These are phyloP conservation scores for Colletotrichum plurivorum DNA, from an alignment of 2,329 filamentous ascomycete genomes.

Conservation along the genomic window DNA sequence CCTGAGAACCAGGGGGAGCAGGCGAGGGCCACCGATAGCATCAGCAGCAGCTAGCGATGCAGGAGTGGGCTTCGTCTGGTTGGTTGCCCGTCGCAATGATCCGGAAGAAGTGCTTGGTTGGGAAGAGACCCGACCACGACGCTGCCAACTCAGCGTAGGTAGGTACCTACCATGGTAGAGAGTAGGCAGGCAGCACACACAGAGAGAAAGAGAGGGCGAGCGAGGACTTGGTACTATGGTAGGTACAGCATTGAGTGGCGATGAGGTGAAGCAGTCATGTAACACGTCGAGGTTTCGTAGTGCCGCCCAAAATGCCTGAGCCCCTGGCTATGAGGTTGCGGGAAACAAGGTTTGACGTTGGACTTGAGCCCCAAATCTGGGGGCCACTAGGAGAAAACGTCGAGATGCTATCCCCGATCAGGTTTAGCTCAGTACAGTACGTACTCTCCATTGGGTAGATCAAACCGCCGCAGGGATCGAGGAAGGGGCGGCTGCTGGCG, in stretches of 20 bases:
- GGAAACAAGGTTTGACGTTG: slow-evolving; percentile 37
- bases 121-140: too few relatives aligned
- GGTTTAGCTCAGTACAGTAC: slow-evolving; percentile 16
- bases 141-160: too few relatives aligned
- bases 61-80: neutral
- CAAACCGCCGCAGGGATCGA: slow-evolving; percentile 40
- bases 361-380: slow-evolving; percentile 41
- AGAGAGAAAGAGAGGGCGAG: neutral
- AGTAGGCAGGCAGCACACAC: too few relatives aligned
- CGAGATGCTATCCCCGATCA: neutral
- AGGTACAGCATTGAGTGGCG: slow-evolving; percentile 43
- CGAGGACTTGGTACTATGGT: slow-evolving; percentile 35
- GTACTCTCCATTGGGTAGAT: slow-evolving; percentile 34
- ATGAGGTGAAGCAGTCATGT: slow-evolving; percentile 62
- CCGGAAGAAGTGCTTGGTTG: neutral
- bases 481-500: slow-evolving; percentile 38
- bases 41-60: slow-evolving; percentile 1
- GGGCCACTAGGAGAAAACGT: slow-evolving; percentile 38
- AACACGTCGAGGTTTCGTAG: slow-evolving; percentile 61
- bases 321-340: slow-evolving; percentile 36
- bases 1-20: slow-evolving; percentile 11
- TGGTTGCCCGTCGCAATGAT: slow-evolving; percentile 9
- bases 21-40: neutral
- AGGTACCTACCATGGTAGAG: too few relatives aligned
- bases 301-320: slow-evolving; percentile 34